Evolutionary conservation across 129 eudicot species (phyloP).

Genomic region (Rutidosis leptorrhynchoides): DNA sequence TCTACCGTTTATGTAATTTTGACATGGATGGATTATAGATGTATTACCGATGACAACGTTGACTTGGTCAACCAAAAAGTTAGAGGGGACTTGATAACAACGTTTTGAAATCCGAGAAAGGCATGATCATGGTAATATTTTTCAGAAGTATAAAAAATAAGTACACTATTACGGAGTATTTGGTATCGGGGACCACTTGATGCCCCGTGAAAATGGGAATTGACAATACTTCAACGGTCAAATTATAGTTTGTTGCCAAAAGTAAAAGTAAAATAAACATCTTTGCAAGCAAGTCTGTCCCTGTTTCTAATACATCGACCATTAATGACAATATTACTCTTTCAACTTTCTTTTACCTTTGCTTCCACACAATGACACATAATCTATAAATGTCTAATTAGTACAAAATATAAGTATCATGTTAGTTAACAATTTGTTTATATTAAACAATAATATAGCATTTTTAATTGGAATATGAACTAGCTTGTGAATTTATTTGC

Average conservation of each 20-base stretch:
- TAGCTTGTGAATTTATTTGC: no score
- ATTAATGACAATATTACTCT: constrained; percentile 9
- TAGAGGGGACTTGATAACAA: constrained; percentile 21
- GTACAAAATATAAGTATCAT: no score
- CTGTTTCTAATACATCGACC: constrained; percentile 15
- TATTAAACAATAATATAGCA: no score
- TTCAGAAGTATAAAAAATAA: no score
- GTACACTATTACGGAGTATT: no score
- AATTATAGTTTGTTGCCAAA: constrained; percentile 34
- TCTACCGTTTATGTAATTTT: no score
- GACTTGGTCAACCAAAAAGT: constrained; percentile 29
- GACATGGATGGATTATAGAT: not conserved
- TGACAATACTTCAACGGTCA: constrained; percentile 32
- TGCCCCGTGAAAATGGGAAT: constrained; percentile 38
- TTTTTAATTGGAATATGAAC: no score
- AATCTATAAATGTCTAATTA: no score
- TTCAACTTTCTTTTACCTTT: not conserved
- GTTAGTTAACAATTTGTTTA: no score
- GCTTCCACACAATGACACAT: not conserved
- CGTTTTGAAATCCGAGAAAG: constrained; percentile 18
- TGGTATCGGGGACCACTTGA: not conserved
- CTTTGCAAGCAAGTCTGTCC: constrained; percentile 24
- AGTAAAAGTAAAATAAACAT: constrained; percentile 23
- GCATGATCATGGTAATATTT: no score
- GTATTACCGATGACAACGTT: not conserved